Conservation (phyloP, 2,329 filamentous ascomycete species). For the Fusarium annulatum region DNA sequence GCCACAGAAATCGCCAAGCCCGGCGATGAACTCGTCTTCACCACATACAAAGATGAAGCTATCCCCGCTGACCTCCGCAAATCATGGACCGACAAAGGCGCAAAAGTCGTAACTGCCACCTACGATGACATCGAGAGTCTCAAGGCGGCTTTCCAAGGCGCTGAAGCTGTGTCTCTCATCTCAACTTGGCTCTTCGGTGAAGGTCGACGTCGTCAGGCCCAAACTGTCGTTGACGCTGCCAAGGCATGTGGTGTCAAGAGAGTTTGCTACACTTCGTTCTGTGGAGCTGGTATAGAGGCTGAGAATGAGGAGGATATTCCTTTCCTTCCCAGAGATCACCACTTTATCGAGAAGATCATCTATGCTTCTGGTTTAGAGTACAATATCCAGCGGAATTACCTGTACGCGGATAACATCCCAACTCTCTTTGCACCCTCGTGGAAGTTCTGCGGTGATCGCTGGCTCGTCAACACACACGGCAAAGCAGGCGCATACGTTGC, state of each 20-base stretch:
- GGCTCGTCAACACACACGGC: conserved; percentile 39
- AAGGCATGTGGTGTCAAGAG: conserved; percentile 39
- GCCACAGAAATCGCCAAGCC: conserved; percentile 37
- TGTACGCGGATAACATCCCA: conserved; percentile 40
- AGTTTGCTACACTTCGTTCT: conserved; percentile 41
- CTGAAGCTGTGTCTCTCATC: conserved; percentile 41
- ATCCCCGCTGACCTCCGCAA: conserved; percentile 25
- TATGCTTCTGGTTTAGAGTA: conserved; percentile 39
- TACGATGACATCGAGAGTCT: conserved; percentile 42
- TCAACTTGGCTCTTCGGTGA: conserved; percentile 43
- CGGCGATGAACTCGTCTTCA: conserved; percentile 39
- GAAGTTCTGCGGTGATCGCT: conserved; percentile 40
- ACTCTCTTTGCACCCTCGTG: conserved; percentile 37
- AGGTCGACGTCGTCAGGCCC: conserved; percentile 34
- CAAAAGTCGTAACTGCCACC: conserved; percentile 31
- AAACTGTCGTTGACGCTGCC: conserved; percentile 37
- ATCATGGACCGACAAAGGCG: conserved; percentile 37
- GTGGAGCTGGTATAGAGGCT: conserved; percentile 39
- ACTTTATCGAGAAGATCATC: conserved; percentile 39
- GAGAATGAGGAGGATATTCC: conserved; percentile 43
- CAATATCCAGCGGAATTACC: conserved; percentile 41
- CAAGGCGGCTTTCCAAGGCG: conserved; percentile 37
- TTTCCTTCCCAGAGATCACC: conserved; percentile 40
- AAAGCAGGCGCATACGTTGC: conserved; percentile 38
- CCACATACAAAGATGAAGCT: conserved; percentile 39